phyloP scores from a whole-genome alignment of 176 grass and related monocot genomes.

The Cenchrus fungigraminus region DNA sequence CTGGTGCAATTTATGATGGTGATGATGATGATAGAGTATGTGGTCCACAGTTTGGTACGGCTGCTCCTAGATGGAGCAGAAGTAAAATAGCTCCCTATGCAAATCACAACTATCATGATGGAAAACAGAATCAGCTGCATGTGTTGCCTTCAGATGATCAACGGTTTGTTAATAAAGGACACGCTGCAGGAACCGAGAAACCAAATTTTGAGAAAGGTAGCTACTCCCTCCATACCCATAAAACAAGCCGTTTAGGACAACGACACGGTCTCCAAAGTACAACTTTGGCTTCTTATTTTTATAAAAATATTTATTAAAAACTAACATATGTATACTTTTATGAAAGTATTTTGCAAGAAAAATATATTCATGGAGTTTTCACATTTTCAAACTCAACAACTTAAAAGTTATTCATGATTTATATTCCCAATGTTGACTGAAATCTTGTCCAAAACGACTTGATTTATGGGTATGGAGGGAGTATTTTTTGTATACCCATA shows the following conservation, averaged over 20 bases:
- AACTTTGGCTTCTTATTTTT: too few species aligned
- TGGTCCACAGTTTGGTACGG: slow-evolving; percentile 31
- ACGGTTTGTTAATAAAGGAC: slow-evolving; percentile 26
- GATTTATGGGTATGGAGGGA: too few species aligned
- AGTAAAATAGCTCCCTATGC: slow-evolving; percentile 42
- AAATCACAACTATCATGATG: slow-evolving; percentile 29
- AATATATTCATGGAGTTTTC: too few species aligned
- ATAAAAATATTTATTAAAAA: too few species aligned
- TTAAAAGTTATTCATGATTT: too few species aligned
- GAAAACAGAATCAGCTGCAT: slow-evolving; percentile 50
- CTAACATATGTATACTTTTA: too few species aligned
- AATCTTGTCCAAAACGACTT: too few species aligned
- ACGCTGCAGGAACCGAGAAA: slow-evolving; percentile 26
- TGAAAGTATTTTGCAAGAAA: too few species aligned
- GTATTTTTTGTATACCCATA: neutral
- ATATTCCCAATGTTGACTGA: too few species aligned
- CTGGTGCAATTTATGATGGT: slow-evolving; percentile 38
- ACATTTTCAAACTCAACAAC: too few species aligned
- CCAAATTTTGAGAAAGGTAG: slow-evolving; percentile 43
- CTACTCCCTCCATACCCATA: neutral
- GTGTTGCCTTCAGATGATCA: slow-evolving; percentile 29
- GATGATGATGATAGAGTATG: slow-evolving; percentile 44
- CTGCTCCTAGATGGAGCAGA: slow-evolving; percentile 47
- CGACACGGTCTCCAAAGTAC: too few species aligned
- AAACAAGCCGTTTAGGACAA: too few species aligned